A percentile compares a stretch with the other conserved stretches of the same genome.
Conservation (phyloP, 1,284 basidiomycete species). For the Sporisorium exsertum region DNA sequence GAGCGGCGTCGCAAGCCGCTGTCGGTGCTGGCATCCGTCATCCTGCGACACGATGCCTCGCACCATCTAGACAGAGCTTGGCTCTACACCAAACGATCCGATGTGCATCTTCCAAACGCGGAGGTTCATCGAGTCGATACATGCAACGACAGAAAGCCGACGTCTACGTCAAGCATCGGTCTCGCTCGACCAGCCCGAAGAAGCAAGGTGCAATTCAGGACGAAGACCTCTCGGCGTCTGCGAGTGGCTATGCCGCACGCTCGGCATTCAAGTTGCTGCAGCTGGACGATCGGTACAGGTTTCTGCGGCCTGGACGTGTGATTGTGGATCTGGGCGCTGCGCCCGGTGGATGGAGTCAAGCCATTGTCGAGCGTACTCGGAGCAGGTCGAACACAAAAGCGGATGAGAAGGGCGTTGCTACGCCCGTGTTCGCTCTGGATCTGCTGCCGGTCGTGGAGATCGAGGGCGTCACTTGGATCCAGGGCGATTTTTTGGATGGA, state of each 20-base stretch:
- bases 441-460: conserved; percentile 39
- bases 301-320: conserved; percentile 44
- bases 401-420: neutral
- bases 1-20: neutral
- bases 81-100: neutral
- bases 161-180: conserved; percentile 42
- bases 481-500: conserved; percentile 55
- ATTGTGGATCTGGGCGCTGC: conserved; percentile 64
- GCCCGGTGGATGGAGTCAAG: conserved; percentile 65
- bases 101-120: conserved; percentile 36
- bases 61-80: neutral
- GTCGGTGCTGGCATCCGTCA: neutral
- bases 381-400: neutral
- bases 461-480: conserved; percentile 38
- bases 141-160: conserved; percentile 45
- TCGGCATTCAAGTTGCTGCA: conserved; percentile 65
- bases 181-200: neutral
- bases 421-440: conserved; percentile 55
- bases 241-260: conserved; percentile 46
- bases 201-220: neutral
- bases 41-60: neutral
- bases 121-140: conserved; percentile 44
- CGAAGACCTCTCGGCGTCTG: conserved; percentile 6
- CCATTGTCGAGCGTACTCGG: conserved; percentile 37
- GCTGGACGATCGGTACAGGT: conserved; percentile 52